A percentile compares a stretch with the other conserved stretches of the same genome.
phyloP scores from a whole-genome alignment of 768 basidiomycete genomes.

The Boletus pseudopeckii region DNA sequence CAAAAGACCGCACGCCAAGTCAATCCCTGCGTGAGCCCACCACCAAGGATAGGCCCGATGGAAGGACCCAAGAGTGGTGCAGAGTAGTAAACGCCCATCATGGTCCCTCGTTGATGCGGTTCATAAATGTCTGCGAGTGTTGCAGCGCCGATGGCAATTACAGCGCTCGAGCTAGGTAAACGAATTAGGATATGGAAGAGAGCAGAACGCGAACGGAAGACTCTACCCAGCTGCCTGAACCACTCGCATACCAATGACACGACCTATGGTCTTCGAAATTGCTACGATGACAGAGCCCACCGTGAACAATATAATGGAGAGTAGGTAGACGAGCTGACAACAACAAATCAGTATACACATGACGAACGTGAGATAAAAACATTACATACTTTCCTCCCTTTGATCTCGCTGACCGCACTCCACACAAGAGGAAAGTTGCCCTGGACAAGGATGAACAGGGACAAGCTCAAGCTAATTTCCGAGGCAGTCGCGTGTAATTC shows the following conservation, averaged over 20 bases:
- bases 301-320: slow-evolving; percentile 50
- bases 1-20: slow-evolving; percentile 85
- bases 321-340: slow-evolving; percentile 50
- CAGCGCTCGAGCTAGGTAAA: slow-evolving; percentile 53
- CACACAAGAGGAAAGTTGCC: slow-evolving; percentile 45
- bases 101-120: slow-evolving; percentile 67
- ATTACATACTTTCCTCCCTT: slow-evolving; percentile 60
- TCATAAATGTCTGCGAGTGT: slow-evolving; percentile 81
- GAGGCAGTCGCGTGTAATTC: slow-evolving; percentile 58
- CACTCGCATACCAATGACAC: slow-evolving; percentile 65
- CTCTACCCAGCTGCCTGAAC: slow-evolving; percentile 62
- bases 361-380: not conserved
- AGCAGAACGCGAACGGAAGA: not conserved
- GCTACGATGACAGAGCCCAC: slow-evolving; percentile 59
- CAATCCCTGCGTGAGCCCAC: slow-evolving; percentile 61
- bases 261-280: slow-evolving; percentile 49
- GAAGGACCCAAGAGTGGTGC: slow-evolving; percentile 75
- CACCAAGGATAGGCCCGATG: slow-evolving; percentile 68
- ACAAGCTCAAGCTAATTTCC: slow-evolving; percentile 66
- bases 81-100: slow-evolving; percentile 80
- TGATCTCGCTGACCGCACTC: slow-evolving; percentile 45
- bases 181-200: not conserved
- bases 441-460: slow-evolving; percentile 70
- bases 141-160: slow-evolving; percentile 65
- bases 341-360: not conserved